Evolutionary conservation across 768 basidiomycete species (phyloP).

Genomic region (Hypsizygus marmoreus): DNA sequence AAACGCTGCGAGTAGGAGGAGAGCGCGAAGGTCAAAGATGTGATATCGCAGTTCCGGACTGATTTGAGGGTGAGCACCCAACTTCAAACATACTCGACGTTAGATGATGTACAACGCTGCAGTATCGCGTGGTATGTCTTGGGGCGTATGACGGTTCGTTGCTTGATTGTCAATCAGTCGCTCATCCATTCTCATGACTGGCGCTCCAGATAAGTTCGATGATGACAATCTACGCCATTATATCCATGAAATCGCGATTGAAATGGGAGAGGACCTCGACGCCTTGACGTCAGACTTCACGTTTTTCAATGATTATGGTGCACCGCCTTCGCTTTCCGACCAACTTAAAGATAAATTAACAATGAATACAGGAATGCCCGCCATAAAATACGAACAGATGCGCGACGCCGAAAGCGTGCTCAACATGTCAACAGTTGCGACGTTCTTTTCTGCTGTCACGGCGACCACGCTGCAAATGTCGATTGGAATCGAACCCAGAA

Average conservation of each 20-base stretch:
- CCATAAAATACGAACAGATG: constrained; percentile 14
- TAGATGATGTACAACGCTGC: no score
- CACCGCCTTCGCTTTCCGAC: background rate
- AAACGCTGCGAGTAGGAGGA: constrained; percentile 8
- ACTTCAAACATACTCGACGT: no score
- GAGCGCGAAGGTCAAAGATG: constrained; percentile 3
- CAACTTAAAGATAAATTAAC: background rate
- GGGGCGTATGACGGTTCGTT: background rate
- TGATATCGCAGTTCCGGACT: background rate
- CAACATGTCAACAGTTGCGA: constrained; percentile 17
- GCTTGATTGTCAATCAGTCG: background rate
- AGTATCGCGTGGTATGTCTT: background rate
- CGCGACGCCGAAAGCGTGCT: constrained; percentile 9
- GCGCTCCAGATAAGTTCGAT: background rate
- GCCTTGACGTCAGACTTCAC: background rate
- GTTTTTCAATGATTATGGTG: constrained; percentile 13
- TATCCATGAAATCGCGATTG: constrained; percentile 8
- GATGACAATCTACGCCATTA: background rate
- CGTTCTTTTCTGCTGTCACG: constrained; percentile 28
- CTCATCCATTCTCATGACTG: background rate
- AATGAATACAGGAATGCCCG: constrained; percentile 9
- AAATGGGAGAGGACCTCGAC: constrained; percentile 8
- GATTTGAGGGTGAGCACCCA: constrained; percentile 6
- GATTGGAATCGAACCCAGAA: background rate
- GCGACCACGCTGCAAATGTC: constrained; percentile 21